A percentile compares a stretch with the other conserved stretches of the same genome.
Conservation (phyloP, 1,139 yeast species). For the Meyerozyma athensensis region DNA sequence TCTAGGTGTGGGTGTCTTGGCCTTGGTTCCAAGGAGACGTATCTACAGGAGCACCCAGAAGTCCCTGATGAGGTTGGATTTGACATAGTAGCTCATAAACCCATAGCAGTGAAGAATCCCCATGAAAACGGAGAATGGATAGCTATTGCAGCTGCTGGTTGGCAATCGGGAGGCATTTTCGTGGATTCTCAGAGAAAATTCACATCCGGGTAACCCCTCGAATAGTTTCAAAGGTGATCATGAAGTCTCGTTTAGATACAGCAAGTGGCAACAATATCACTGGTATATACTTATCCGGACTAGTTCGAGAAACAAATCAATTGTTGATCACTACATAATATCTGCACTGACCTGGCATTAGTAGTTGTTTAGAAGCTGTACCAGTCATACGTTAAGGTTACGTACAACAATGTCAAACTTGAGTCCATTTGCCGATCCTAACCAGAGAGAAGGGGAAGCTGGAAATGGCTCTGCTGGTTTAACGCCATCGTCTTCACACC, state of each 20-base stretch:
- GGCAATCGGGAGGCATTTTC: conserved; percentile 65
- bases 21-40: conserved; percentile 40
- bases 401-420: conserved; percentile 1
- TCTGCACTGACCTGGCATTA: no score
- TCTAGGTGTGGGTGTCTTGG: conserved; percentile 68
- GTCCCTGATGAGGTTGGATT: conserved; percentile 20
- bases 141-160: conserved; percentile 68
- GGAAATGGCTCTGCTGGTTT: conserved; percentile 12
- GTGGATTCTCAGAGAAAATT: conserved; percentile 11
- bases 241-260: conserved; percentile 1
- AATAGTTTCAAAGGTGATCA: neutral
- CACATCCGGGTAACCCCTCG: neutral
- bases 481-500: conserved; percentile 28
- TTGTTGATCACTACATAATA: no score
- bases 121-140: conserved; percentile 33
- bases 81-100: neutral
- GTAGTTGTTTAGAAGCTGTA: no score
- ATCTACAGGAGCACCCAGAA: conserved; percentile 14
- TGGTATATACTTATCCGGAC: neutral
- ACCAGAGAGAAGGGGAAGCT: conserved; percentile 10
- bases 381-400: no score
- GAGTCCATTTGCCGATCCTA: conserved; percentile 8
- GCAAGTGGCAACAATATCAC: neutral
- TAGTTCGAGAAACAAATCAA: neutral
- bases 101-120: neutral